These are phyloP conservation scores for Allomyces macrogynus DNA, from an alignment of 192 early-diverging fungal species.

Conservation along the genomic window DNA sequence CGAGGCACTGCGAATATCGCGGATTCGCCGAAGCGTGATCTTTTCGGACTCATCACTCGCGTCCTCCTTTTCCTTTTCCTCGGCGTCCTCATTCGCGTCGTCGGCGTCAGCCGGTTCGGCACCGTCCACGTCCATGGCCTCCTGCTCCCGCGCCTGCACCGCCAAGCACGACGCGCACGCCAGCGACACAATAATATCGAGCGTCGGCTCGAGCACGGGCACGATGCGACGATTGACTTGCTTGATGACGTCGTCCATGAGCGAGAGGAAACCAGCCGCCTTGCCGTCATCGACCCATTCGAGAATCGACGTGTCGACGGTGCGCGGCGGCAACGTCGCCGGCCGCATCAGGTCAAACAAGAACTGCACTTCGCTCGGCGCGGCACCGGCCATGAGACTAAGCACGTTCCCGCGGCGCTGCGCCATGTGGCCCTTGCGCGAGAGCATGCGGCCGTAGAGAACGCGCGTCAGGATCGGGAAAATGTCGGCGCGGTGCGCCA, in stretches of 20 bases:
- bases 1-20: conserved; percentile 36
- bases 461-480: conserved; percentile 61
- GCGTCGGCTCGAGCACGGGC: conserved; percentile 46
- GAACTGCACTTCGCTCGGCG: conserved; percentile 35
- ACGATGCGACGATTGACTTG: conserved; percentile 52
- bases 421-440: conserved; percentile 49
- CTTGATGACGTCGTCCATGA: conserved; percentile 61
- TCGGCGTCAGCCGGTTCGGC: conserved; percentile 6
- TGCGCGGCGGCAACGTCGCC: conserved; percentile 38
- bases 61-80: conserved; percentile 4
- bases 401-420: conserved; percentile 66
- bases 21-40: not conserved
- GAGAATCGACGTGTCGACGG: conserved; percentile 14
- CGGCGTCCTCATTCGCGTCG: conserved; percentile 5
- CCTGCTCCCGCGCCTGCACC: conserved; percentile 9
- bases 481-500: conserved; percentile 41
- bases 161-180: conserved; percentile 8
- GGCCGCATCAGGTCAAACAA: conserved; percentile 60
- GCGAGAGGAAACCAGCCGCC: conserved; percentile 59
- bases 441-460: conserved; percentile 77
- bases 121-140: conserved; percentile 14
- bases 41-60: conserved; percentile 4
- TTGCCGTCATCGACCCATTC: conserved; percentile 19
- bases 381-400: conserved; percentile 49
- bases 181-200: conserved; percentile 52